Evolutionary conservation across 306 rosid genomes (phyloP).

Genomic region (Lathyrus oleraceus): DNA sequence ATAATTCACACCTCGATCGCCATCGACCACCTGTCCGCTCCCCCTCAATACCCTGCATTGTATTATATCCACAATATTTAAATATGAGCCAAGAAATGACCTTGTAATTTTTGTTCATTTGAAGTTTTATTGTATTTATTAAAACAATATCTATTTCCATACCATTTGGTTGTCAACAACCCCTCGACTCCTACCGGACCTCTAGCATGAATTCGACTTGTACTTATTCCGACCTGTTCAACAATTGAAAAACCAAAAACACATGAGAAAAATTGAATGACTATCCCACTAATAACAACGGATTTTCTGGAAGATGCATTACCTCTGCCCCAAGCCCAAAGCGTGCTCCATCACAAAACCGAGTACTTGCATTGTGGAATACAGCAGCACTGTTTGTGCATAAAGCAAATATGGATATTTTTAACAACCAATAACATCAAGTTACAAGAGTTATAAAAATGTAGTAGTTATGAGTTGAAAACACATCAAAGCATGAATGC

Average conservation of each 20-base stretch:
- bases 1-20: constrained; percentile 62
- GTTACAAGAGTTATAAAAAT: background rate
- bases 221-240: constrained; percentile 79
- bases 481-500: background rate
- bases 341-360: constrained; percentile 78
- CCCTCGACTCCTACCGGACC: constrained; percentile 99
- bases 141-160: constrained; percentile 19
- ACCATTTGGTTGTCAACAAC: constrained; percentile 82
- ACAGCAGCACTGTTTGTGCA: constrained; percentile 68
- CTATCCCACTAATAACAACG: background rate
- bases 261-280: constrained; percentile 22
- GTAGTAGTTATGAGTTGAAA: background rate
- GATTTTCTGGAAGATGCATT: background rate
- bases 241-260: constrained; percentile 17
- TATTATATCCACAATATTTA: constrained; percentile 5
- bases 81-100: background rate
- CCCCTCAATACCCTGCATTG: constrained; percentile 88
- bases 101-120: background rate
- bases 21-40: constrained; percentile 71
- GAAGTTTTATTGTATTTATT: constrained; percentile 7
- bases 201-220: constrained; percentile 80
- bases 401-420: background rate
- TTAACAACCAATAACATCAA: background rate
- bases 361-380: constrained; percentile 80
- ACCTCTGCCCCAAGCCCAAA: constrained; percentile 91